phyloP scores from a whole-genome alignment of 768 basidiomycete genomes.

The Pisolithus microcarpus region DNA sequence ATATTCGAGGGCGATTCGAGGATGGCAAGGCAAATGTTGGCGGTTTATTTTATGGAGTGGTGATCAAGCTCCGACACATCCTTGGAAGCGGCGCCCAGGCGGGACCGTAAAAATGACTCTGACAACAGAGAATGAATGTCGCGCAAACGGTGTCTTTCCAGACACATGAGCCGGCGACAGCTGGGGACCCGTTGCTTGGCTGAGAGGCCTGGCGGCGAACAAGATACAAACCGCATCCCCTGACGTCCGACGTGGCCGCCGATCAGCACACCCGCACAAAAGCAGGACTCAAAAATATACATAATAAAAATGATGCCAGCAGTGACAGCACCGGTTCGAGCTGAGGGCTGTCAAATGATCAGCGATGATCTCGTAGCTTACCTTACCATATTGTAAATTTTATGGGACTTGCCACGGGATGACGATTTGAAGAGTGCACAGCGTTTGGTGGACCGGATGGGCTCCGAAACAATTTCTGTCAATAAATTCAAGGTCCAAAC shows the following conservation, averaged over 20 bases:
- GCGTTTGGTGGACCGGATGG: background rate
- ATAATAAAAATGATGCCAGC: conserved; percentile 6
- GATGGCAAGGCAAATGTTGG: conserved; percentile 6
- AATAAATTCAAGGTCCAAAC: background rate
- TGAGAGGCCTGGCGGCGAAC: background rate
- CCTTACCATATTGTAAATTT: background rate
- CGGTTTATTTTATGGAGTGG: conserved; percentile 16
- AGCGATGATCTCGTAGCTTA: background rate
- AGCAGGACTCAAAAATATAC: conserved; percentile 15
- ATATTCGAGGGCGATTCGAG: conserved; percentile 4
- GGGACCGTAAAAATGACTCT: no score
- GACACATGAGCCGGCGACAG: no score
- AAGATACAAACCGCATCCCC: background rate
- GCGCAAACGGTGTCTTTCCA: no score
- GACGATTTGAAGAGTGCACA: background rate
- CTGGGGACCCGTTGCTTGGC: no score
- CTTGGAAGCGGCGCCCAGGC: no score
- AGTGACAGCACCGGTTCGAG: background rate
- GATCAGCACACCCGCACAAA: background rate
- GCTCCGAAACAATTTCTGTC: background rate
- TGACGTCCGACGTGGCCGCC: conserved; percentile 3
- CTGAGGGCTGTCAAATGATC: background rate
- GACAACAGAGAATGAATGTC: no score
- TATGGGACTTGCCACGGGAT: no score
- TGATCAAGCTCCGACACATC: conserved; percentile 26